Evolutionary conservation across 257 asterid species (phyloP), one percentile per base, ranked within the genome.

Genomic region (Cruciata laevipes): DNA sequence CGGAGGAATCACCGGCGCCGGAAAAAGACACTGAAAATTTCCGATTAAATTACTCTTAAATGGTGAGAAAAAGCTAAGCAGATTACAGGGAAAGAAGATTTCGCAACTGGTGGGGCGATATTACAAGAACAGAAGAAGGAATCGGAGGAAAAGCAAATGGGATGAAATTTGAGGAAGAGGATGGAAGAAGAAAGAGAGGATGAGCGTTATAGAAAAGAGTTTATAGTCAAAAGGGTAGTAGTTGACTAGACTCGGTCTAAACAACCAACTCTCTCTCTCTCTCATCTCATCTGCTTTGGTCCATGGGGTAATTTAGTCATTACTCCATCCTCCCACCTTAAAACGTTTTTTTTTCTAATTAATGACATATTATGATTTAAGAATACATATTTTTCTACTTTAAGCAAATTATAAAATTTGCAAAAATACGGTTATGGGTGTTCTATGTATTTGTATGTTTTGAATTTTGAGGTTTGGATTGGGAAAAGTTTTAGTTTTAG

Each of bases 161-260:
- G 16, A 17, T 52, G 17, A 61, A 62, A 62, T 24, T 31, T 23
- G 33, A 63, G 55, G 55, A n/a, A 58, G 69, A 35, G n/a, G 16
- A 47, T 47, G 55, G 55, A 17, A 9, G 11, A 21, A 21, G 58
- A 47, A 12, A 55, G 62, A 38, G 70, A 55, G 63, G 64, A 27
- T 58, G 61, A 47, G 67, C 35, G 25, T 72, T 42, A 44, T 37
- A 47, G 55, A 47, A 47, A 47, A 47, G 55, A 58, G 75, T 44
- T 44, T 30, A 52, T 64, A 23, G 27, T 51, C 14, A 38, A 30
- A 30, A 35, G 42, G 60, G 18, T 55, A 38, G 35, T 65, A 75
- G 68, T 75, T 75, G 72, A 75, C 75, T 25, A 62, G 73, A 65
- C 80, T 63, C 21, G 63, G 80, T 76, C 80, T 47, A 74, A 74